Evolutionary conservation across 192 early-diverging fungal species (phyloP).

Genomic region (Piromyces sp.): DNA sequence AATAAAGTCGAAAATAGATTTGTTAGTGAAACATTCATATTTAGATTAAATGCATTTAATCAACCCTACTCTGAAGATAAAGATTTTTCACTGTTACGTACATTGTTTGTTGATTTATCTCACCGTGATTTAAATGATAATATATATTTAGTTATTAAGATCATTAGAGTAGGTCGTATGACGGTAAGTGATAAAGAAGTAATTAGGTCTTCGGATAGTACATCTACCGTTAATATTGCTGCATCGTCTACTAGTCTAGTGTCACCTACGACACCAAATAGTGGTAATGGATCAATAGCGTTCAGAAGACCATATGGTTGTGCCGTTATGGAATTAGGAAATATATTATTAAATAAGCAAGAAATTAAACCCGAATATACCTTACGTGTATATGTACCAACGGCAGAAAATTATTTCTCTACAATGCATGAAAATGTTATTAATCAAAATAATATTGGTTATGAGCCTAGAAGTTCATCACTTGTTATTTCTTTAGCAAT

Average conservation of each 20-base stretch:
- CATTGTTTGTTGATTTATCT: conserved; percentile 38
- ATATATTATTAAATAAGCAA: conserved; percentile 15
- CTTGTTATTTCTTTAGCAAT: conserved; percentile 24
- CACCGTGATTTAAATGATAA: conserved; percentile 25
- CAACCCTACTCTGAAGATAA: conserved; percentile 7
- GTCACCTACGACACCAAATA: not conserved
- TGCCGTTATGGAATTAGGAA: conserved; percentile 28
- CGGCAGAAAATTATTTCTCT: conserved; percentile 24
- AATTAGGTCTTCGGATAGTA: not conserved
- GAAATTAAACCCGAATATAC: conserved; percentile 15
- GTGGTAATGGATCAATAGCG: not conserved
- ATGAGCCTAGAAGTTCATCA: conserved; percentile 16
- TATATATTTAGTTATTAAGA: conserved; percentile 37
- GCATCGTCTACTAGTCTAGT: not conserved
- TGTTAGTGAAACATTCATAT: conserved; percentile 40
- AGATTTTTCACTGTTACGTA: conserved; percentile 20
- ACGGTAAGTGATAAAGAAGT: conserved; percentile 28
- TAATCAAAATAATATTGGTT: conserved; percentile 18
- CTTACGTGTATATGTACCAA: conserved; percentile 31
- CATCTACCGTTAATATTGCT: not conserved
- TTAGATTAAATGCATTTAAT: conserved; percentile 29
- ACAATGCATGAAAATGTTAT: conserved; percentile 38
- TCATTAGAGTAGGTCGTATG: conserved; percentile 47
- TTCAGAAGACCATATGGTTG: conserved; percentile 44
- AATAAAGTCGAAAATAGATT: conserved; percentile 17